Evolutionary conservation across 768 basidiomycete species (phyloP).

Genomic region (Russula griseocarnosa): DNA sequence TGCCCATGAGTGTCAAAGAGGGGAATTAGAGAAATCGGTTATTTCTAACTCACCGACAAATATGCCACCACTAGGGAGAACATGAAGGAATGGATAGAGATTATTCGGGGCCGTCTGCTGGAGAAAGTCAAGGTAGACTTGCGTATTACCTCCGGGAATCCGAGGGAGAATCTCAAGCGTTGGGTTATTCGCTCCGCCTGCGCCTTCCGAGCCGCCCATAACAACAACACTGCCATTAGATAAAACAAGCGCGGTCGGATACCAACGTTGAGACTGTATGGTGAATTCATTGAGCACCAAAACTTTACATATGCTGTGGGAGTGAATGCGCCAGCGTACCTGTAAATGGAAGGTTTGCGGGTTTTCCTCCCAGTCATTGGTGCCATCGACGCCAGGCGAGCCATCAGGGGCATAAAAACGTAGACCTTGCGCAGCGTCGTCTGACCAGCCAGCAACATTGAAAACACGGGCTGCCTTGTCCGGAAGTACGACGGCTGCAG

Average conservation of each 20-base stretch:
- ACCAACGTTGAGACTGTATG: constrained; percentile 61
- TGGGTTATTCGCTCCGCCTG: constrained; percentile 61
- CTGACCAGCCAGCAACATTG: constrained; percentile 68
- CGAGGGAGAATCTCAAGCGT: constrained; percentile 69
- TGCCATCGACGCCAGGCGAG: constrained; percentile 59
- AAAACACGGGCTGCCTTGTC: constrained; percentile 65
- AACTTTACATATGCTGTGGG: not conserved
- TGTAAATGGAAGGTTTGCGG: constrained; percentile 50
- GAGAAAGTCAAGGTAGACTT: constrained; percentile 59
- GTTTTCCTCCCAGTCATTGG: constrained; percentile 79
- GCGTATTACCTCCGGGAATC: constrained; percentile 59
- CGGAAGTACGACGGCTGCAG: constrained; percentile 66
- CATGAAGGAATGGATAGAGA: constrained; percentile 70
- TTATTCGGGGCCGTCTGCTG: constrained; percentile 73
- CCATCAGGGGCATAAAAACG: constrained; percentile 73
- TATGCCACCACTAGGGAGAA: constrained; percentile 64
- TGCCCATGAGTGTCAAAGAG: constrained; percentile 30
- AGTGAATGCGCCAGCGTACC: constrained; percentile 36
- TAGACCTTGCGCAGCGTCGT: constrained; percentile 67
- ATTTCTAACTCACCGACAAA: constrained; percentile 54
- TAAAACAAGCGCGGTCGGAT: constrained; percentile 62
- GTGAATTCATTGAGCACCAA: not conserved
- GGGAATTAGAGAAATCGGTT: not conserved
- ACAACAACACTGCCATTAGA: constrained; percentile 72
- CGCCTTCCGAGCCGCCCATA: constrained; percentile 70